Conservation (phyloP, 495 filamentous ascomycete species). For the Lasiosphaeria hispida region DNA sequence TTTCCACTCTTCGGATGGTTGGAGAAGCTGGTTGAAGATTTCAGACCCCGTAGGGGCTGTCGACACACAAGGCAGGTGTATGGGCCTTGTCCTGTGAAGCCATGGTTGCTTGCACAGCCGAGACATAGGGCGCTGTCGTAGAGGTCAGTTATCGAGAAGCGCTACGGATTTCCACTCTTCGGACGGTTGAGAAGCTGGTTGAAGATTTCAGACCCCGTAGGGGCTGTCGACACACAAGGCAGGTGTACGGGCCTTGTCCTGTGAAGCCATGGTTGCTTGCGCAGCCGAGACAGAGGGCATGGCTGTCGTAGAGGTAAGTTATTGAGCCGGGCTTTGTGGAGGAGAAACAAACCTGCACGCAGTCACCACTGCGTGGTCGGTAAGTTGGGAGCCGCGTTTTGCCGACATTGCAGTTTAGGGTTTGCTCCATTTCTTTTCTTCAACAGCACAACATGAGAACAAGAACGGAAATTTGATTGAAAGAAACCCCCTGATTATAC, state of each 20-base stretch:
- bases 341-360: slow-evolving; percentile 69
- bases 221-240: too few relatives aligned
- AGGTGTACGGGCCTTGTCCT: too few relatives aligned
- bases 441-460: too few relatives aligned
- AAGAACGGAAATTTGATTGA: too few relatives aligned
- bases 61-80: slow-evolving; percentile 81
- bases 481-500: too few relatives aligned
- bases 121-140: slow-evolving; percentile 73
- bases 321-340: slow-evolving; percentile 2
- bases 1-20: slow-evolving; percentile 91
- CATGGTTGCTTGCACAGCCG: slow-evolving; percentile 66
- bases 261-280: too few relatives aligned
- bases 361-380: slow-evolving; percentile 79
- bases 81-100: slow-evolving; percentile 58
- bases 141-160: too few relatives aligned
- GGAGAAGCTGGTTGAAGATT: slow-evolving; percentile 64
- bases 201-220: too few relatives aligned
- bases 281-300: too few relatives aligned
- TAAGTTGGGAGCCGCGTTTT: slow-evolving; percentile 73
- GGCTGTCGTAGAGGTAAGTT: too few relatives aligned
- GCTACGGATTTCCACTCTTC: too few relatives aligned
- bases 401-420: slow-evolving; percentile 77
- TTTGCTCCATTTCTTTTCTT: slow-evolving; percentile 67
- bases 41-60: slow-evolving; percentile 67
- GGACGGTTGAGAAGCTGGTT: too few relatives aligned